These are phyloP conservation scores for Epichloe brachyelytri DNA, from an alignment of 2,329 filamentous ascomycete species.

Conservation along the genomic window DNA sequence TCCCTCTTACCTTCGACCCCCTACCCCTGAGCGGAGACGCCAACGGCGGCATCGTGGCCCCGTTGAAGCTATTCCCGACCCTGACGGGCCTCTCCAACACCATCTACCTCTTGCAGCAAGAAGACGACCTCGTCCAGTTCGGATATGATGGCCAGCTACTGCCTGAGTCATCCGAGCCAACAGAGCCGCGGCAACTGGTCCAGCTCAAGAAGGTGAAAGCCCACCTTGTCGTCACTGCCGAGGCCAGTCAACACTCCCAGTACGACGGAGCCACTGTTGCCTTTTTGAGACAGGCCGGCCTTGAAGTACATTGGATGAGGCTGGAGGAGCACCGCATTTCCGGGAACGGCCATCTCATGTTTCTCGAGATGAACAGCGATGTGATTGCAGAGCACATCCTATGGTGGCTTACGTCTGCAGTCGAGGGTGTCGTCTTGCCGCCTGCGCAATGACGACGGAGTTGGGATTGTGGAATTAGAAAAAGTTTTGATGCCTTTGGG, in stretches of 20 bases:
- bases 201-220: slow-evolving; percentile 33
- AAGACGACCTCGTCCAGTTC: not conserved
- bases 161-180: not conserved
- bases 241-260: slow-evolving; percentile 38
- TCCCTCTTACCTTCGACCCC: slow-evolving; percentile 29
- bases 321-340: slow-evolving; percentile 29
- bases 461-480: too few species aligned
- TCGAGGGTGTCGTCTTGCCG: not conserved
- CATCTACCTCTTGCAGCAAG: slow-evolving; percentile 9
- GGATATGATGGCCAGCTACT: not conserved
- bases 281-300: slow-evolving; percentile 40
- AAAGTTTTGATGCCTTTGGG: too few species aligned
- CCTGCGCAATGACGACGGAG: not conserved
- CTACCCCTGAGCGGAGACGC: not conserved
- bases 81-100: not conserved
- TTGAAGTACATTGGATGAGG: slow-evolving; percentile 28
- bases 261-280: slow-evolving; percentile 42
- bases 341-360: slow-evolving; percentile 44
- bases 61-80: not conserved
- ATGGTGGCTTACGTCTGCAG: slow-evolving; percentile 4
- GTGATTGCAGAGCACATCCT: slow-evolving; percentile 20
- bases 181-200: slow-evolving; percentile 24
- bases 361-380: slow-evolving; percentile 38
- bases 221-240: slow-evolving; percentile 35
- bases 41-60: not conserved